phyloP scores from a whole-genome alignment of 1,139 yeast species.

The Spencermartinsiella ligniputridi region DNA sequence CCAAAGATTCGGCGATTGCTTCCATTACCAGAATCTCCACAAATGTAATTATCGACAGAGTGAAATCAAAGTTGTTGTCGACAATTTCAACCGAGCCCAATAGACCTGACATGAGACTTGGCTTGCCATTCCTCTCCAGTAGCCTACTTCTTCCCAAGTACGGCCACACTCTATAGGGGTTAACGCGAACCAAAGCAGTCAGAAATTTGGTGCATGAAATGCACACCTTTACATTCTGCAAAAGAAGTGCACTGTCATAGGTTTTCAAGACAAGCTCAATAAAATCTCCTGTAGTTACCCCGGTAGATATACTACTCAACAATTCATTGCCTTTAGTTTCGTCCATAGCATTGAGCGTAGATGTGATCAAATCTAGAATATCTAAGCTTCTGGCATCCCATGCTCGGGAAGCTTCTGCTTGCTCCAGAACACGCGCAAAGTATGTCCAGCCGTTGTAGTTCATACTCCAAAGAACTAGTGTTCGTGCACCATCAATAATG shows the following conservation, averaged over 20 bases:
- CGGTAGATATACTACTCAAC: constrained; percentile 50
- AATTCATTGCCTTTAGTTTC: constrained; percentile 41
- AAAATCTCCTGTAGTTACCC: constrained; percentile 46
- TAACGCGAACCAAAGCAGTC: constrained; percentile 43
- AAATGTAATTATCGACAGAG: constrained; percentile 54
- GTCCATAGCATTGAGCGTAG: constrained; percentile 44
- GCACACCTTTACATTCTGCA: constrained; percentile 47
- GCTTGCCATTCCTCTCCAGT: constrained; percentile 61
- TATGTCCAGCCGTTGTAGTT: constrained; percentile 84
- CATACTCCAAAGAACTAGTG: constrained; percentile 64
- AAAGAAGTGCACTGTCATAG: constrained; percentile 63
- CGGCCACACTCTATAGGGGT: constrained; percentile 74
- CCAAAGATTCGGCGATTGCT: constrained; percentile 41
- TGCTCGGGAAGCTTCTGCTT: constrained; percentile 41
- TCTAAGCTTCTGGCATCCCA: constrained; percentile 43
- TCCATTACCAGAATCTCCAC: constrained; percentile 51
- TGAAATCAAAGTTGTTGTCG: constrained; percentile 60
- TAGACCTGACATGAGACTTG: constrained; percentile 59
- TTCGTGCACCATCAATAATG: constrained; percentile 35
- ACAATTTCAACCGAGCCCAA: constrained; percentile 74
- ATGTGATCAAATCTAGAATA: constrained; percentile 49
- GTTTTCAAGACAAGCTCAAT: constrained; percentile 62
- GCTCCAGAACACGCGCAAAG: constrained; percentile 72
- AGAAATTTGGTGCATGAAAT: constrained; percentile 50
- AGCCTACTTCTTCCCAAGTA: constrained; percentile 64